Evolutionary conservation across 1,284 basidiomycete species (phyloP).

Genomic region (Cryptococcus jaspeensis): DNA sequence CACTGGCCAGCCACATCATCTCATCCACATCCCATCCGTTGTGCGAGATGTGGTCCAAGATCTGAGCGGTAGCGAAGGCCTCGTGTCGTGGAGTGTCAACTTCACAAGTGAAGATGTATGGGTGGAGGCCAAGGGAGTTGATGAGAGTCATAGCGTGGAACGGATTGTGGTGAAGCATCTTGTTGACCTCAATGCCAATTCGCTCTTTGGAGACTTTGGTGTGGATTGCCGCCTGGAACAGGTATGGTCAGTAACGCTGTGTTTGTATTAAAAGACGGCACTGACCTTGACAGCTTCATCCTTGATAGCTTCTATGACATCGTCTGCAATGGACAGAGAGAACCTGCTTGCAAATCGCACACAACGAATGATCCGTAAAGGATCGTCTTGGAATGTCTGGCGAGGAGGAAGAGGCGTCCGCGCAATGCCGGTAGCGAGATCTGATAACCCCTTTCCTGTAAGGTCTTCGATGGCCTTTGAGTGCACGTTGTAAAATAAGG

Average conservation of each 20-base stretch:
- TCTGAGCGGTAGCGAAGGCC: slow-evolving; percentile 61
- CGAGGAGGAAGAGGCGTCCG: slow-evolving; percentile 84
- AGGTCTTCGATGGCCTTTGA: slow-evolving; percentile 84
- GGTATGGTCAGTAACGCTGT: neutral
- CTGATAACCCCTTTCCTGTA: slow-evolving; percentile 79
- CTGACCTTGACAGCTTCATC: slow-evolving; percentile 69
- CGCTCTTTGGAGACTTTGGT: slow-evolving; percentile 83
- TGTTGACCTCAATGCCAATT: slow-evolving; percentile 83
- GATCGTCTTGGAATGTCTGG: slow-evolving; percentile 93
- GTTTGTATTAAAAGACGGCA: neutral
- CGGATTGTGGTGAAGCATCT: slow-evolving; percentile 82
- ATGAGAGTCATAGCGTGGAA: slow-evolving; percentile 72
- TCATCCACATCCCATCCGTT: slow-evolving; percentile 44
- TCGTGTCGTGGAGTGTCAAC: slow-evolving; percentile 51
- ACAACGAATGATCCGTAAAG: slow-evolving; percentile 84
- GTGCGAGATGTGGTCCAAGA: slow-evolving; percentile 60
- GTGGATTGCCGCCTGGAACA: slow-evolving; percentile 63
- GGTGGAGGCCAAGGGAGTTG: slow-evolving; percentile 65
- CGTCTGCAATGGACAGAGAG: slow-evolving; percentile 74
- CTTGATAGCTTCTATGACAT: slow-evolving; percentile 66
- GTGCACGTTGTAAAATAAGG: slow-evolving; percentile 95
- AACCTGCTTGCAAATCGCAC: slow-evolving; percentile 89
- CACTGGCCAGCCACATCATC: slow-evolving; percentile 70
- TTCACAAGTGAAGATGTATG: slow-evolving; percentile 66
- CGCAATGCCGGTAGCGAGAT: slow-evolving; percentile 75